Percentiles rank a stretch among this genome's conserved stretches.
Conservation (phyloP, 2,329 filamentous ascomycete species). For the Plectosphaerella cucumerina region DNA sequence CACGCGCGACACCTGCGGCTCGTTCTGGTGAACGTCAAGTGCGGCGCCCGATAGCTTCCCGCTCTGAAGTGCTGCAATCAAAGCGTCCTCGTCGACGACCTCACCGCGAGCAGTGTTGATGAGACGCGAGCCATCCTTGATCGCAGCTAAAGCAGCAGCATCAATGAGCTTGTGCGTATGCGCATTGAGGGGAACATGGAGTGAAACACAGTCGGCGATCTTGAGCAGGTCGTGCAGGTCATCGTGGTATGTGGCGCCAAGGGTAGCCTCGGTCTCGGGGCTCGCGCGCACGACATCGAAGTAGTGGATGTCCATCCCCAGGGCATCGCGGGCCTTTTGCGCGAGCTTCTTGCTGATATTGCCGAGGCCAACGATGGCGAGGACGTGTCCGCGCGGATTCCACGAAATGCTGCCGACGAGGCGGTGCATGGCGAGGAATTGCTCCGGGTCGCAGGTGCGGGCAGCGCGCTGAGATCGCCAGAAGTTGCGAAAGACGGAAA, state of each 20-base stretch:
- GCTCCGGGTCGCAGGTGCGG: slow-evolving; percentile 30
- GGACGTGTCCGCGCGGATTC: slow-evolving; percentile 40
- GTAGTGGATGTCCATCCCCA: slow-evolving; percentile 53
- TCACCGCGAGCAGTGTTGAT: slow-evolving; percentile 50
- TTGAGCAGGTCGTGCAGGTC: slow-evolving; percentile 20
- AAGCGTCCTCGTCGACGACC: slow-evolving; percentile 45
- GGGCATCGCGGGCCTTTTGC: slow-evolving; percentile 33
- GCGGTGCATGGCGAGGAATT: slow-evolving; percentile 38
- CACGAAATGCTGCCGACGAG: slow-evolving; percentile 40
- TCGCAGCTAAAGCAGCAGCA: slow-evolving; percentile 30
- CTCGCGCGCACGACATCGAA: slow-evolving; percentile 34
- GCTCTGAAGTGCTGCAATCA: slow-evolving; percentile 40
- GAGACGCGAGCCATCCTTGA: slow-evolving; percentile 43
- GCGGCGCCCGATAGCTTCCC: slow-evolving; percentile 42
- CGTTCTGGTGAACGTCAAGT: slow-evolving; percentile 50
- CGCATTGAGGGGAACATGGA: slow-evolving; percentile 26
- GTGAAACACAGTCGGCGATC: slow-evolving; percentile 25
- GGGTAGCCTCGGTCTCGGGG: slow-evolving; percentile 20
- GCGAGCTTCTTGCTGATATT: slow-evolving; percentile 42
- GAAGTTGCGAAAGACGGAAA: slow-evolving; percentile 46
- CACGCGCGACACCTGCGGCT: slow-evolving; percentile 39
- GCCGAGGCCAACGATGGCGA: slow-evolving; percentile 51
- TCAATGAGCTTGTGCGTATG: slow-evolving; percentile 20
- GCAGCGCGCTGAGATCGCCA: slow-evolving; percentile 42
- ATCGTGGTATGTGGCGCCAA: slow-evolving; percentile 23